These are phyloP conservation scores for Saturnispora kantuleensis DNA, from an alignment of 805 yeast genomes.

Conservation along the genomic window DNA sequence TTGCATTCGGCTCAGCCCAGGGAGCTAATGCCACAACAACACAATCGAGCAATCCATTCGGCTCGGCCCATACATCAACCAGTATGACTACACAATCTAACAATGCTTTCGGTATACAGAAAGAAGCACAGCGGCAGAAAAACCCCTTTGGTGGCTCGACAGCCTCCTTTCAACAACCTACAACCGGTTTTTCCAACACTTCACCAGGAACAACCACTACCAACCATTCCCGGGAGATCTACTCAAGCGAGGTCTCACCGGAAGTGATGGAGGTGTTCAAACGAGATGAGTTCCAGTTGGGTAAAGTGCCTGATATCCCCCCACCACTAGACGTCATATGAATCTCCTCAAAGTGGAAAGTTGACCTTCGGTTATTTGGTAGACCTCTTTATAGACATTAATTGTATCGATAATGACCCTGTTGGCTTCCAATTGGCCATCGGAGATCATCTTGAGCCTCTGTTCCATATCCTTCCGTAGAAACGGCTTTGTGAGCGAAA, in stretches of 20 bases:
- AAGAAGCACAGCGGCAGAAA: conserved; percentile 19
- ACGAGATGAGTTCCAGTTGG: conserved; percentile 40
- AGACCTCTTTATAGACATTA: conserved; percentile 53
- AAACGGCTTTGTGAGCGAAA: conserved; percentile 80
- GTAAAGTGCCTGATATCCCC: conserved; percentile 60
- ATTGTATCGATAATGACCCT: conserved; percentile 49
- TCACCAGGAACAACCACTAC: neutral
- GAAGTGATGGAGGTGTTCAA: conserved; percentile 52
- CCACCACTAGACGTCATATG: conserved; percentile 44
- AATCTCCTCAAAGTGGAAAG: conserved; percentile 1
- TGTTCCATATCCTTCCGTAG: conserved; percentile 68
- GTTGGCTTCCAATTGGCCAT: conserved; percentile 45
- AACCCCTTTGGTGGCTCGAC: conserved; percentile 47
- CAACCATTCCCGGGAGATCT: neutral
- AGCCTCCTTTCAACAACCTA: neutral
- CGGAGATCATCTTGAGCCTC: conserved; percentile 55
- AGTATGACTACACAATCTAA: neutral
- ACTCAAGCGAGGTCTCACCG: neutral
- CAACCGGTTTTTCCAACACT: neutral
- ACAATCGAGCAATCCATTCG: neutral
- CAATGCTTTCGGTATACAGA: neutral
- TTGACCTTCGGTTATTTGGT: conserved; percentile 18
- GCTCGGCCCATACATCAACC: neutral
- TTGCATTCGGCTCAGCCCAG: neutral
- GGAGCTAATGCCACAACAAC: too few relatives aligned